These are phyloP conservation scores for Globisporangium viniferum DNA, from an alignment of 352 stramenopile species.

Conservation along the genomic window DNA sequence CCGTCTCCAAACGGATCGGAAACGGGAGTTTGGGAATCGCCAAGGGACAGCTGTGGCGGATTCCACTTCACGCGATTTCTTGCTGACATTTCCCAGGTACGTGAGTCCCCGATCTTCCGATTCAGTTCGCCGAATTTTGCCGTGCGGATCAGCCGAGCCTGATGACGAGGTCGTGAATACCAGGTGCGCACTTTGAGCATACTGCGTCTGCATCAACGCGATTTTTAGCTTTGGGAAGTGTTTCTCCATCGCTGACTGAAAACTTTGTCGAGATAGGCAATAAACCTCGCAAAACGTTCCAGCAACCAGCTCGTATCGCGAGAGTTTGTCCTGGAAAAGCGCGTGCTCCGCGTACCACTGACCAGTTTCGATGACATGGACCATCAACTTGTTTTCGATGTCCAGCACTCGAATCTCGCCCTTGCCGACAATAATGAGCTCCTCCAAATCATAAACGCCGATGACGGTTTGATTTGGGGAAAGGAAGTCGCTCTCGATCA, in stretches of 20 bases:
- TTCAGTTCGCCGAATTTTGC: background rate
- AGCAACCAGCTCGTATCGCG: constrained; percentile 19
- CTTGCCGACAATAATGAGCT: constrained; percentile 18
- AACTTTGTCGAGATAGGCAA: constrained; percentile 19
- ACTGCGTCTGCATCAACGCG: constrained; percentile 10
- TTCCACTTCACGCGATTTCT: constrained; percentile 10
- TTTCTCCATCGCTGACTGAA: constrained; percentile 10
- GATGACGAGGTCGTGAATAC: background rate
- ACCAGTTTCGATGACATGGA: constrained; percentile 15
- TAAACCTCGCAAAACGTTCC: constrained; percentile 27
- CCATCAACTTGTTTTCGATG: constrained; percentile 5
- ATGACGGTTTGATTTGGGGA: constrained; percentile 20
- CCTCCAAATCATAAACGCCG: constrained; percentile 12
- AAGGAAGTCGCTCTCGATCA: constrained; percentile 23
- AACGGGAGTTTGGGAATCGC: constrained; percentile 18
- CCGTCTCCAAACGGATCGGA: constrained; percentile 15
- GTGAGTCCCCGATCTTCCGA: constrained; percentile 9
- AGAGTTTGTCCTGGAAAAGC: constrained; percentile 21
- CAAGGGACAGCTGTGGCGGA: constrained; percentile 5
- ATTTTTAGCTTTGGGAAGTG: constrained; percentile 14
- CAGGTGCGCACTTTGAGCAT: background rate
- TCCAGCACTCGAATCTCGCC: constrained; percentile 23
- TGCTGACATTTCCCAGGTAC: constrained; percentile 17
- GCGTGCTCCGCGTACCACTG: constrained; percentile 22
- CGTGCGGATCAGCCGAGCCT: too few species aligned